Percentiles rank a stretch among this genome's conserved stretches.
phyloP scores from a whole-genome alignment of 805 yeast species.

The Barnettozyma wickerhamii region DNA sequence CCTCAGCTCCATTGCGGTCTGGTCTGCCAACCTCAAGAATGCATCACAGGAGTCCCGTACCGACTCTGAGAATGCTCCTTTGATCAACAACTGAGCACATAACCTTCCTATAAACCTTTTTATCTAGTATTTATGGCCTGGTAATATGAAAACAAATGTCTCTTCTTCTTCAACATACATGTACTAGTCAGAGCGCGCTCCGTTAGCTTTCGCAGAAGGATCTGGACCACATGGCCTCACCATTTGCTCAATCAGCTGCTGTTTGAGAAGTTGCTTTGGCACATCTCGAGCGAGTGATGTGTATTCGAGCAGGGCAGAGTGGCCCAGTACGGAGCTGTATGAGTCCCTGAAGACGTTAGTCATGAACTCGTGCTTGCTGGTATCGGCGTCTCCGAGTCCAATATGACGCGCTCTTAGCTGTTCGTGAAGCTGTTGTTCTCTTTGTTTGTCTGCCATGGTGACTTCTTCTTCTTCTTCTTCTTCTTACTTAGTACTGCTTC shows the following conservation, averaged over 20 bases:
- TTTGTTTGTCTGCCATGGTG: conserved; percentile 56
- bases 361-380: conserved; percentile 66
- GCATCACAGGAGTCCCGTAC: conserved; percentile 1
- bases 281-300: conserved; percentile 48
- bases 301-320: conserved; percentile 49
- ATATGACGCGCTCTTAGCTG: conserved; percentile 56
- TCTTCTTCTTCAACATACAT: too few species aligned
- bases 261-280: conserved; percentile 31
- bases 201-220: not conserved
- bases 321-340: conserved; percentile 56
- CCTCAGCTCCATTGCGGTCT: conserved; percentile 43
- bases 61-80: conserved; percentile 35
- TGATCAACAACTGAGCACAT: conserved; percentile 25
- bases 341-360: conserved; percentile 65
- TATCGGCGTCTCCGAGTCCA: conserved; percentile 75
- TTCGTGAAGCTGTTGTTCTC: conserved; percentile 55
- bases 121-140: too few species aligned
- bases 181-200: too few species aligned
- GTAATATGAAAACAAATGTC: too few species aligned
- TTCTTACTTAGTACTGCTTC: not conserved
- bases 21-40: conserved; percentile 31
- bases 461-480: not conserved
- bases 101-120: too few species aligned
- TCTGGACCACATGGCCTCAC: conserved; percentile 27
- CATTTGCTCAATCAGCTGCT: conserved; percentile 38